Evolutionary conservation across 257 asterid species (phyloP).

Genomic region (Ligustrum vulgare): DNA sequence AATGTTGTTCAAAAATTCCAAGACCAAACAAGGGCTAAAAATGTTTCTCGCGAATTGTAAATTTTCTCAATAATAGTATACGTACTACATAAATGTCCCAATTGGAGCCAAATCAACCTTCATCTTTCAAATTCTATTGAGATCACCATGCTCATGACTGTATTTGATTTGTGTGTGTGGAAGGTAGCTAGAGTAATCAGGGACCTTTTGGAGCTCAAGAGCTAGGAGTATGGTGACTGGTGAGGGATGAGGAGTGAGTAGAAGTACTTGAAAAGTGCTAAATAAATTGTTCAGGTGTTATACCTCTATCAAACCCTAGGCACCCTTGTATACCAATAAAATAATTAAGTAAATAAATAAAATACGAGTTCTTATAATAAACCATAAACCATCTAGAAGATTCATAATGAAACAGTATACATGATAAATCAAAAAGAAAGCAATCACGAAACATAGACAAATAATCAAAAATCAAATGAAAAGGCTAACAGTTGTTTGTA

Average conservation of each 20-base stretch:
- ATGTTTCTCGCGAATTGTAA: too few species aligned
- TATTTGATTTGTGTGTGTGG: neutral
- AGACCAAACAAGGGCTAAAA: too few species aligned
- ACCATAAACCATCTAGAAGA: too few species aligned
- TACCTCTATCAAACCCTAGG: neutral
- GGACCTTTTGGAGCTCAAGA: too few species aligned
- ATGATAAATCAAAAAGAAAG: neutral
- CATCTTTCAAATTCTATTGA: neutral
- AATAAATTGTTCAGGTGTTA: neutral
- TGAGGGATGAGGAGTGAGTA: neutral
- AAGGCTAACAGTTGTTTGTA: neutral
- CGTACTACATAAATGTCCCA: neutral
- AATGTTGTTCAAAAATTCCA: too few species aligned
- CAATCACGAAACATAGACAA: constrained; percentile 18
- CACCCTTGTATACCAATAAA: neutral
- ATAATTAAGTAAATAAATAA: too few species aligned
- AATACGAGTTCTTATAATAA: too few species aligned
- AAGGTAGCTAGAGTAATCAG: too few species aligned
- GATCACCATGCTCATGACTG: neutral
- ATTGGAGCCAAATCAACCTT: neutral
- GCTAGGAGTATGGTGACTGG: neutral
- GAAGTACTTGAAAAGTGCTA: neutral
- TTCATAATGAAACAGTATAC: too few species aligned
- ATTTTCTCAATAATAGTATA: too few species aligned
- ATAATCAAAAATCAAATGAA: too few species aligned